Conservation (phyloP, 164 flowering plant genomes). For the Stephania yunnanensis region DNA sequence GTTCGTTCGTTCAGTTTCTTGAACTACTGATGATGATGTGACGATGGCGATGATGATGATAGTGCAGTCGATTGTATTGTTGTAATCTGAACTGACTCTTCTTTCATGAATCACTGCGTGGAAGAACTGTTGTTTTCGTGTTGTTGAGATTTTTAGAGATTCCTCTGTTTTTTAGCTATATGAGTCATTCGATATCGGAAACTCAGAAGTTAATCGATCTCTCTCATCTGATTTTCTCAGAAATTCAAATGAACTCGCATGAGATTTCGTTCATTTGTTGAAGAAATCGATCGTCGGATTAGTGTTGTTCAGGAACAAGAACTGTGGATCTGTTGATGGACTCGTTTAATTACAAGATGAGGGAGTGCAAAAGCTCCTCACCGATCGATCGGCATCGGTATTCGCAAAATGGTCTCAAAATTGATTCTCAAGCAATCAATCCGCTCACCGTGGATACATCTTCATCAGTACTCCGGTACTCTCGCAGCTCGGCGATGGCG, state of each 20-base stretch:
- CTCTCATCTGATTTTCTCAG: neutral
- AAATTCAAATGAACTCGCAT: neutral
- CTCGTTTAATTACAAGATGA: slow-evolving; percentile 1
- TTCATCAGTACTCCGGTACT: neutral
- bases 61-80: too few species aligned
- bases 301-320: neutral
- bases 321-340: neutral
- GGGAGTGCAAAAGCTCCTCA: neutral
- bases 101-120: too few species aligned
- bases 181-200: too few species aligned
- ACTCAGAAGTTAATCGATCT: neutral
- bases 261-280: neutral
- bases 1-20: neutral
- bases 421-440: slow-evolving; percentile 1
- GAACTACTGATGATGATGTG: too few species aligned
- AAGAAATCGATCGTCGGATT: neutral
- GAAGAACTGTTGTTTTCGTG: too few species aligned
- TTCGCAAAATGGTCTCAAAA: neutral
- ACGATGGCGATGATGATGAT: too few species aligned
- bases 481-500: slow-evolving; percentile 5
- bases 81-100: too few species aligned
- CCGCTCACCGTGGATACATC: slow-evolving; percentile 8
- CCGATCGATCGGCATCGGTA: slow-evolving; percentile 3
- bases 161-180: too few species aligned
- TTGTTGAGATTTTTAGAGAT: too few species aligned